Base-by-base conservation (phyloP, 148 eudicot species). In the Chenopodium album region DNA sequence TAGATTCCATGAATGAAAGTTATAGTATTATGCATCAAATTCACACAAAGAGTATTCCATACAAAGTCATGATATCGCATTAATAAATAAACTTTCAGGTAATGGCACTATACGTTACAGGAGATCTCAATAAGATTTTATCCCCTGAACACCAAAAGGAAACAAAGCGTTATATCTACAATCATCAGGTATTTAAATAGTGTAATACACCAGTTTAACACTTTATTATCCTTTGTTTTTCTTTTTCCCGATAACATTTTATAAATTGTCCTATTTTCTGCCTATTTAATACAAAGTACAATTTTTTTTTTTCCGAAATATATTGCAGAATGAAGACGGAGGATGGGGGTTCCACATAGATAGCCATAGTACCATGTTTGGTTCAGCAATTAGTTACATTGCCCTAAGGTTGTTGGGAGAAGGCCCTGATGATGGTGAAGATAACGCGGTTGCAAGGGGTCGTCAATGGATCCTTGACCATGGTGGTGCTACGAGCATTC, bases 261-360 rank as follows among this genome's bases (percentile, higher is more conserved):
- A 23, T 23, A 28, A 28, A 28, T 28, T 28, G 0, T 28, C 28
- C 28, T 28, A 28, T 28, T 28, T 28, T 28, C 28, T 28, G 28
- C 0, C 28, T 28, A 28, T 28, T 28, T 28, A 28, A 28, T 28
- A 28, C 28, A 28, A 0, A 28, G 28, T 0, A 28, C 28, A 28
- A 28, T 23, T 28, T 28, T 28, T 28, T 28, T 28, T 28, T 28
- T 28, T 28, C 0, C 28, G 28, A 28, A 29, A 29, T 29, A 29
- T 29, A 48, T 20, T 31, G 68, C 77, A 91, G 94, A 91, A 91
- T 80, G 84, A 81, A 73, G 94, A 91, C 78, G 94, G 94, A 66
- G 94, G 94, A 26, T 91, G 94, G 94, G 94, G 92, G 76, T 77
- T 91, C 20, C 94, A 91, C 82, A 85, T 89, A 47, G 91, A 88